These are phyloP conservation scores for Heritiera fomes DNA, from an alignment of 345 rosid genomes.

Conservation along the genomic window DNA sequence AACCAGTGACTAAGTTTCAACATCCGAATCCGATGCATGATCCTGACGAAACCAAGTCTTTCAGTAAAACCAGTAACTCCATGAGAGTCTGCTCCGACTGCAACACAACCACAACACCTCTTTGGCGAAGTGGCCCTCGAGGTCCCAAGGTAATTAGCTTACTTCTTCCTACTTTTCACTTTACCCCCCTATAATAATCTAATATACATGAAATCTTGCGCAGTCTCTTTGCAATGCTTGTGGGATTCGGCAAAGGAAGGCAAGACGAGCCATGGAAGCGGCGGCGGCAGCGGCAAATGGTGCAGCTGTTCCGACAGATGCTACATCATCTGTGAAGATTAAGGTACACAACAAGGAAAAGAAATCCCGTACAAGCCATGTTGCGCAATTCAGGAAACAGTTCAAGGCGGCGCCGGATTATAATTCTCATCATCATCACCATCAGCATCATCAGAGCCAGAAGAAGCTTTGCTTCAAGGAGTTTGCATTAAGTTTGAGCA, in stretches of 20 bases:
- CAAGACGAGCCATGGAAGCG: slow-evolving; percentile 67
- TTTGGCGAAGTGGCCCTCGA: slow-evolving; percentile 71
- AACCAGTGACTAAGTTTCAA: slow-evolving; percentile 21
- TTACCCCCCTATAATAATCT: not conserved
- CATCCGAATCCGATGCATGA: slow-evolving; percentile 30
- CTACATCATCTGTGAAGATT: slow-evolving; percentile 26
- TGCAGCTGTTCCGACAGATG: slow-evolving; percentile 3
- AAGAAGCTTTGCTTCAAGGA: slow-evolving; percentile 43
- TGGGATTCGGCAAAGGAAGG: slow-evolving; percentile 91
- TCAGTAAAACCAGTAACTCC: slow-evolving; percentile 16
- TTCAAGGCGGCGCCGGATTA: slow-evolving; percentile 20
- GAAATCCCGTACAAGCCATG: slow-evolving; percentile 36
- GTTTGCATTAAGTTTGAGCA: slow-evolving; percentile 38
- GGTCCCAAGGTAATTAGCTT: slow-evolving; percentile 56
- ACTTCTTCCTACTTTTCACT: not conserved
- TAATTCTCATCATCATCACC: not conserved
- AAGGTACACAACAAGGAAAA: slow-evolving; percentile 50
- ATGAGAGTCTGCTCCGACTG: slow-evolving; percentile 60
- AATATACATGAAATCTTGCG: not conserved
- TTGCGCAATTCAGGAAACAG: slow-evolving; percentile 37
- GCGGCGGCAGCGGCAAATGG: slow-evolving; percentile 23
- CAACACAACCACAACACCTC: slow-evolving; percentile 63
- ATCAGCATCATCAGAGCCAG: slow-evolving; percentile 9
- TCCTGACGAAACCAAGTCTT: slow-evolving; percentile 1
- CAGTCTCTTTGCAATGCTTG: slow-evolving; percentile 96